Evolutionary conservation across 768 basidiomycete genomes (phyloP), one percentile per base, ranked within the genome.

Genomic region (Termitomyces sp.): DNA sequence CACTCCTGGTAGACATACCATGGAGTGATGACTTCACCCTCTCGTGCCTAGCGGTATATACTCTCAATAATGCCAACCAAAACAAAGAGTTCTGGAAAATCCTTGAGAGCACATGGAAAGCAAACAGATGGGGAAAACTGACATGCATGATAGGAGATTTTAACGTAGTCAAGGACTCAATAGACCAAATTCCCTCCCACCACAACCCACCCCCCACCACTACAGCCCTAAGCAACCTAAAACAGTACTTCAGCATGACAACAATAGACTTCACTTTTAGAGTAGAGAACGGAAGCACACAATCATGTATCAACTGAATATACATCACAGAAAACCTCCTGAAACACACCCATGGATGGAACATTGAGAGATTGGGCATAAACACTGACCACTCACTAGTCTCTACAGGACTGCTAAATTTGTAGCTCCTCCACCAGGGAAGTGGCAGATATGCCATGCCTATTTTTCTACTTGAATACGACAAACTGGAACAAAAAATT

Each of bases 321-420:
- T 29, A 29, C 29, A 3, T 29, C 13, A 4, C 7, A 13, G 39
- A 33, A 16, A 27, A 42, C 23, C n/a, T 46, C 15, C 18, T 45
- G 16, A n/a, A 16, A 41, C 53, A 23, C 40, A 49, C 18, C 45
- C 20, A 46, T 16, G n/a, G 49, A 18, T 57, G 56, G 56, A 29
- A 52, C 25, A 57, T 57, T 23, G 12, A 18, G 22, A n/a, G 27
- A 11, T 25, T 35, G 12, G 52, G 39, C 5, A 39, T 48, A 11
- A 46, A 27, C 10, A 57, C 50, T 29, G 51, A 57, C 52, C 52
- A 57, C 41, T 18, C 40, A 25, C 27, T 57, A 33, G 39, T 52
- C 7, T 40, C 29, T 9, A 51, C 39, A 13, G 27, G 5, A n/a
- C 32, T 44, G 9, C 15, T 39, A 48, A 47, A 40, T n/a, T 18